Base-by-base conservation (phyloP, 345 rosid genomes). In the Hypericum androsaemum region DNA sequence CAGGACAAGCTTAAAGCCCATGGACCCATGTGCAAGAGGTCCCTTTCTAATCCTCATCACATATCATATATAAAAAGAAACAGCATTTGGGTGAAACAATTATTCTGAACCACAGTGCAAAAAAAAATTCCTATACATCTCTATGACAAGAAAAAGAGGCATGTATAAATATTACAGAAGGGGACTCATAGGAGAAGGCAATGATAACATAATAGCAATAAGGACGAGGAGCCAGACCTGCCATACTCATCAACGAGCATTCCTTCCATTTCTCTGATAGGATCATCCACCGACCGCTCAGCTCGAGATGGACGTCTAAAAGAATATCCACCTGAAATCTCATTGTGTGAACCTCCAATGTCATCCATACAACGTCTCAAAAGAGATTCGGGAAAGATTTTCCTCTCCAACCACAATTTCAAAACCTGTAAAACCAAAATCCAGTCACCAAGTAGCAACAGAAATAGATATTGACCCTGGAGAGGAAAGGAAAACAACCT, bases 171-270 rank as follows among this genome's bases (percentile, higher is more conserved):
- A n/a, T n/a, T n/a, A n/a, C n/a, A n/a, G n/a, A n/a, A n/a, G n/a
- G n/a, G n/a, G n/a, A 12, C 48, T 45, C 16, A 12, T 28, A n/a
- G 8, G 48, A 12, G 8, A 8, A 5, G 16, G 16, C 10, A 45
- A 45, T 5, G 16, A 45, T 45, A 7, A 45, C 12, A 45, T 45
- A 45, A 11, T 7, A 15, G 5, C 12, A 12, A 45, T n/a, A n/a
- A 6, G 50, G 22, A 12, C 15, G 13, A 43, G 15, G n/a, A 12
- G 47, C n/a, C 74, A 38, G 55, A 92, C 98, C 98, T 92, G 58
- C 98, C 98, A 77, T 92, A 92, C 72, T 92, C 98, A 68, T 92
- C 98, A 44, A 92, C 90, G 71, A 78, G 74, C 86, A 92, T 92
- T 72, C 96, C 97, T 70, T 92, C 98, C 97, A 92, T 92, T 74